Base-by-base conservation (phyloP, 176 grass and related monocot genomes). In the barley (Hordeum vulgare) region DNA sequence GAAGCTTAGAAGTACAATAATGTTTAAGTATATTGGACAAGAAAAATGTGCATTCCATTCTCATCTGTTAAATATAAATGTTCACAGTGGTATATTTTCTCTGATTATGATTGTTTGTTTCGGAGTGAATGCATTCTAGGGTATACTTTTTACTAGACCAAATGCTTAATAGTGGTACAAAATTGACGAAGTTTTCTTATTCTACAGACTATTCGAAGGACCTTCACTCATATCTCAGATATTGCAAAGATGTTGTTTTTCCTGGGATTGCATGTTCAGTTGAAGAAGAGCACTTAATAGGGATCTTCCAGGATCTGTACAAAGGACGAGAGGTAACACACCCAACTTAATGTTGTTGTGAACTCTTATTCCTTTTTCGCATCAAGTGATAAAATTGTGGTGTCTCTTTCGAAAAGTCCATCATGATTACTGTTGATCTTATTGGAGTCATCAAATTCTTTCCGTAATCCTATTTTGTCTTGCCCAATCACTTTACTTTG, bases 171-270 rank as follows among this genome's bases (percentile, higher is more conserved):
- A 51, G 25, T 56, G 35, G 26, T 57, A 54, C 12, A 75, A 12
- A 27, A 34, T 49, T 89, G 40, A 71, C 14, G 26, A 26, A 42
- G 11, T 64, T 73, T 71, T 73, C 26, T 56, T 15, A 60, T 75
- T 83, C 34, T 76, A 68, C 76, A 98, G 95, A 98, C 33, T 93
- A 93, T 89, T 89, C 89, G 2, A 90, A 72, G 73, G 90, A 94
- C 37, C 66, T 95, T 58, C 78, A 28, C 51, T 86, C 89, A 28
- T 98, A 93, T 90, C 79, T 98, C 64, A 95, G 77, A 40, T 98
- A 98, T 49, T 98, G 85, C 85, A 84, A 86, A 47, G 90, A 98
- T 65, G 72, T 90, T 73, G 18, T 77, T 49, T 49, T 90, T 91
- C 31, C 79, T 75, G 92, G 92, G 78, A 94, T 91, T 70, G 79